Evolutionary conservation across 176 grass and related monocot genomes (phyloP), one percentile per base, ranked within the genome.

Genomic region (Oryza nivara): DNA sequence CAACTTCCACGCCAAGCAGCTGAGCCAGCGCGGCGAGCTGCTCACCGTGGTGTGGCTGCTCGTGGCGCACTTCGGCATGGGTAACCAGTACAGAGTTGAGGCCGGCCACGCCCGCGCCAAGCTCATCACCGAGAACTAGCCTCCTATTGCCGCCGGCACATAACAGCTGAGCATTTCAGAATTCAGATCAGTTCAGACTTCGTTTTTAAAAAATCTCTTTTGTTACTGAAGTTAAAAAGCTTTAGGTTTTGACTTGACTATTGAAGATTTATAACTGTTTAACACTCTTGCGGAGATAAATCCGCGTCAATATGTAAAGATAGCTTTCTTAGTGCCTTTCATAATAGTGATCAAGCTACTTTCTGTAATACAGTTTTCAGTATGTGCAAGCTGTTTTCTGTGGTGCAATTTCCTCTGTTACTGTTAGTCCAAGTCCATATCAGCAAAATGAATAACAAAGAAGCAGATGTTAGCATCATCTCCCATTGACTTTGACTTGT

Each of bases 1-100:
- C 3, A 80, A 89, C 65, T 85, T 67, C 7, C 88, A 89, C 73
- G 88, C 82, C 8, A 89, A 89, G 48, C 88, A 89, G 79, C 70
- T 89, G 11, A 86, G 64, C 41, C 15, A 44, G 5, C 83, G 88
- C 1, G 78, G 83, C 7, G 88, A 82, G 83, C 72, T 86, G 41
- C 78, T 90, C 44, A 82, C 54, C 19, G 54, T 58, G 17, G 54
- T 58, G 54, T 58, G 54, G 83, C 72, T 86, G 41, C 78, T 90
- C 44, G 78, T 82, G 83, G 83, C 77, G 47, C 88, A 82, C 49
- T 67, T 90, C 56, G 78, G 77, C n/a, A 90, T 90, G 58, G 83
- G 88, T 15, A 72, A 90, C 60, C 88, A 86, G 43, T 86, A 86
- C 77, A 54, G 78, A 28, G 81, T 86, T 3, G 88, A 90, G 48